Conservation (phyloP, 2,329 filamentous ascomycete species). For the Aspergillus pseudonomiae region DNA sequence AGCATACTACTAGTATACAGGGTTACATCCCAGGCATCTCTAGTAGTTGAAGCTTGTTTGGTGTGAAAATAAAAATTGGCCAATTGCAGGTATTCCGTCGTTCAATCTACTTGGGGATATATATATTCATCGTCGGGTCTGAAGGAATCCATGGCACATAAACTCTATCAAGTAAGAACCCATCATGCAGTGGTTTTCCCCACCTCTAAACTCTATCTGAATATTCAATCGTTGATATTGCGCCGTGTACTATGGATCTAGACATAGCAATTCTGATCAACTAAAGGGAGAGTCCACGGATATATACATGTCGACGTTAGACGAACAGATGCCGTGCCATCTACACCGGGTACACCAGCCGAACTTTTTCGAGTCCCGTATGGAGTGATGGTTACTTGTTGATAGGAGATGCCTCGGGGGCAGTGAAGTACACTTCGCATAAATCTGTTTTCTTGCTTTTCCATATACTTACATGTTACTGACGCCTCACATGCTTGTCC, state of each 20-base stretch:
- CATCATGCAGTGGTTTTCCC: background rate
- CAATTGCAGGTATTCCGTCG: background rate
- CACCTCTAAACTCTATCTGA: background rate
- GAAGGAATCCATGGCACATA: no score
- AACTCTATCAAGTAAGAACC: no score
- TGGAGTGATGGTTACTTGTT: background rate
- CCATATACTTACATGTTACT: conserved; percentile 2
- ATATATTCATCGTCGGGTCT: background rate
- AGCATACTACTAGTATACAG: background rate
- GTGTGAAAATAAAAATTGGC: background rate
- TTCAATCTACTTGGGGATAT: background rate
- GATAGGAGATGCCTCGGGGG: background rate
- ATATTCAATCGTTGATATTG: background rate
- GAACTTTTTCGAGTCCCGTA: background rate
- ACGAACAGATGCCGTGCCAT: background rate
- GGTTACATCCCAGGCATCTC: background rate
- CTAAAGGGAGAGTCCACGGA: background rate
- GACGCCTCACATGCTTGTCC: background rate
- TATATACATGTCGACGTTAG: background rate
- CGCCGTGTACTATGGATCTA: background rate
- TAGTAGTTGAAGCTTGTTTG: background rate
- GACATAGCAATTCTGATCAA: background rate
- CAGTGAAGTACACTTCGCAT: background rate
- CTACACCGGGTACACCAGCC: background rate
- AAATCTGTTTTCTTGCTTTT: background rate